Base-by-base conservation (phyloP, 1,139 yeast species). In the Kurtzmaniella quercitrusa region DNA sequence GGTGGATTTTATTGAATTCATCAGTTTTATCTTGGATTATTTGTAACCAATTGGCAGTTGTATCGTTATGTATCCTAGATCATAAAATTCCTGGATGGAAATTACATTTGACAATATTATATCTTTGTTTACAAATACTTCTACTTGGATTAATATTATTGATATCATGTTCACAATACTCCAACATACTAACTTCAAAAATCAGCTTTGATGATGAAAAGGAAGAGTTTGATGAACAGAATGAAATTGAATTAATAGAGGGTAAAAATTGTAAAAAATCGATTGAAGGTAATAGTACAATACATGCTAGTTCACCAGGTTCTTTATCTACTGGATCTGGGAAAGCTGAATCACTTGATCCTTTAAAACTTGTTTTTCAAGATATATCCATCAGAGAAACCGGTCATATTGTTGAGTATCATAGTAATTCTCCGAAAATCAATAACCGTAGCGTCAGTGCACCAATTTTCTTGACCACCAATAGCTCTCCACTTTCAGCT, bases 401-500 rank as follows among this genome's bases (percentile, higher is more conserved):
- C 5, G 14, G 31, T 27, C 7, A 14, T 9, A 15, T 31, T 31
- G 36, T 8, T 5, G 18, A 16, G 14, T 31, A 31, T 31, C 36
- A 36, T 36, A 18, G n/a, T 11, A 34, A 36, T 14, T 21, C 38
- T 12, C 27, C 17, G 3, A 36, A 36, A n/a, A 11, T 14, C 9
- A 21, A 36, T 11, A 19, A 10, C 16, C 25, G 38, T 5, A 36
- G 38, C 11, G 25, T 36, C 10, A 36, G 38, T 19, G 38, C 38
- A 3, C 38, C 38, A 17, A 36, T 36, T 6, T 19, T 19, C 16
- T 19, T 21, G 5, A 14, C 38, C 12, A 12, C 27, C 4, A 36
- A 19, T 19, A 36, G 21, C 21, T 36, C 38, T n/a, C 38, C 38
- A 19, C 27, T 36, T 6, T 36, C 38, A 12, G 38, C 38, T 19